Evolutionary conservation across 2,329 filamentous ascomycete genomes (phyloP), one percentile per base, ranked within the genome.

Genomic region (Sclerotinia minor): DNA sequence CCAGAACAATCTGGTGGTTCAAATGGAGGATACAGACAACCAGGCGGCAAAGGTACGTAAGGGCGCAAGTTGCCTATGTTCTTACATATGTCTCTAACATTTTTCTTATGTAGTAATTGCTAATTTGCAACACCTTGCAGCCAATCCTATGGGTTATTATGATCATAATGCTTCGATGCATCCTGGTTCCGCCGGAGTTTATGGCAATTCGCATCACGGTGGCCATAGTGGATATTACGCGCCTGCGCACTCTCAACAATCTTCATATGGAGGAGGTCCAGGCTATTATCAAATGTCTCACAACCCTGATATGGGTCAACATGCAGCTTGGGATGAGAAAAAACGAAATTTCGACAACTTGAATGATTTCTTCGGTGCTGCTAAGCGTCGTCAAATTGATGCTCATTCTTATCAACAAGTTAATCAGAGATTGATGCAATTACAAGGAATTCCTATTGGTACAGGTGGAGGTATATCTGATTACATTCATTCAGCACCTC

Each of bases 321-420:
- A 87, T 68, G 80, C 79, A 29, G 77, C 83, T 15, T 87, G 90
- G 75, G 92, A 94, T 76, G 85, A 87, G 73, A 88, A 91, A 76
- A 95, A 94, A 81, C 92, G 93, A 70, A 87, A 88, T n/a, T 92
- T 90, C 73, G 93, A 97, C 76, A 91, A 26, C 32, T 83, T 97
- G 69, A 94, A 96, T 77, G 92, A 97, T 78, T 97, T 98, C 81
- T 96, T 98, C 73, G 92, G 91, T 73, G 92, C 92, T 77, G 89
- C 93, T 73, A 98, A 97, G 84, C 92, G 94, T 75, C 91, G 93
- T 76, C 89, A 93, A 74, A 91, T 98, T 73, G 92, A 98, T 77
- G 91, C 94, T 3, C 85, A 85, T 65, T 95, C 91, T n/a, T 98
- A 97, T 79, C 85, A 90, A 68, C 92, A 96, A 76, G 93, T 99